These are phyloP conservation scores for Fusarium austroafricanum DNA, from an alignment of 2,329 filamentous ascomycete species.

Conservation along the genomic window DNA sequence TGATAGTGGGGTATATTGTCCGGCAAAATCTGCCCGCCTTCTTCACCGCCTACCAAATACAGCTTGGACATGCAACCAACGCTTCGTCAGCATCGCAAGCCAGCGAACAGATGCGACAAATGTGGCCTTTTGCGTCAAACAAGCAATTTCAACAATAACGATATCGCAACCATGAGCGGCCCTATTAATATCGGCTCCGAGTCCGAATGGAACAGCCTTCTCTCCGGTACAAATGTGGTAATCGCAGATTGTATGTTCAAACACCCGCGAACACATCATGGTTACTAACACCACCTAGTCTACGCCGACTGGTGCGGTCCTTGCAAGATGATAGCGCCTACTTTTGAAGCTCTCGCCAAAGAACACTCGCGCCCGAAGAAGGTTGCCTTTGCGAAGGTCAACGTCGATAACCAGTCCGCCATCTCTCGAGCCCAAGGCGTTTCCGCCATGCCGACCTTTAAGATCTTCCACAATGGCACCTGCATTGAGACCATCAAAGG, in stretches of 20 bases:
- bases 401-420: slow-evolving; percentile 84
- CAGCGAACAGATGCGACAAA: slow-evolving; percentile 34
- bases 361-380: slow-evolving; percentile 83
- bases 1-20: slow-evolving; percentile 35
- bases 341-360: slow-evolving; percentile 84
- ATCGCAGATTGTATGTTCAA: slow-evolving; percentile 83
- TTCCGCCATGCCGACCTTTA: slow-evolving; percentile 92
- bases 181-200: slow-evolving; percentile 71
- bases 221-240: slow-evolving; percentile 81
- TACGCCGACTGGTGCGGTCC: slow-evolving; percentile 96
- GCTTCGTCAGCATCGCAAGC: slow-evolving; percentile 37
- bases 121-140: slow-evolving; percentile 36
- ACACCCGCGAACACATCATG: background rate
- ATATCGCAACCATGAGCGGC: slow-evolving; percentile 55
- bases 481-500: slow-evolving; percentile 82
- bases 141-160: slow-evolving; percentile 13
- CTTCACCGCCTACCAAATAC: slow-evolving; percentile 41
- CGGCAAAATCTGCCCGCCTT: slow-evolving; percentile 45
- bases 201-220: slow-evolving; percentile 76
- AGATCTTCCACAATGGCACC: slow-evolving; percentile 83
- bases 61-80: slow-evolving; percentile 2
- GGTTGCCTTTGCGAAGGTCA: slow-evolving; percentile 91
- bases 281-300: slow-evolving; percentile 66
- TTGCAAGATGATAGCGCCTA: slow-evolving; percentile 91
- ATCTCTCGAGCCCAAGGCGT: slow-evolving; percentile 83